Percentiles rank a stretch among this genome's conserved stretches.
phyloP scores from a whole-genome alignment of 495 filamentous ascomycete genomes.

The Talaromyces proteolyticus region DNA sequence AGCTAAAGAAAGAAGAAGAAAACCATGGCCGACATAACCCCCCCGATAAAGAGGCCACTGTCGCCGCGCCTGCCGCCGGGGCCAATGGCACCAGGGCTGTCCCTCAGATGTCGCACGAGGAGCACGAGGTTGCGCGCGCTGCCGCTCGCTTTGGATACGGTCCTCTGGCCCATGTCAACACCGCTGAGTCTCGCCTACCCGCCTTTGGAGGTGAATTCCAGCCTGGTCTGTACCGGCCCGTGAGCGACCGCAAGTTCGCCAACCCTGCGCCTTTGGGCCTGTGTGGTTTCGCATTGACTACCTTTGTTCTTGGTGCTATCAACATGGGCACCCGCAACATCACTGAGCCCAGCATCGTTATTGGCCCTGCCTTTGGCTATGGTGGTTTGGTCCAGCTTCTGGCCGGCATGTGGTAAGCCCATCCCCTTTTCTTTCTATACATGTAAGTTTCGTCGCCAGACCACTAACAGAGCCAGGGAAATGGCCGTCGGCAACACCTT shows the following conservation, averaged over 20 bases:
- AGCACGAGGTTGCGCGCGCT: slow-evolving; percentile 37
- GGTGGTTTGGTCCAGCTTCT: slow-evolving; percentile 88
- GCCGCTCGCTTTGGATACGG: slow-evolving; percentile 50
- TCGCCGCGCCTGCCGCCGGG: not conserved
- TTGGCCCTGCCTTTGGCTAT: slow-evolving; percentile 69
- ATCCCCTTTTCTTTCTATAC: not conserved
- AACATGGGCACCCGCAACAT: slow-evolving; percentile 67
- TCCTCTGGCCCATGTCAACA: slow-evolving; percentile 67
- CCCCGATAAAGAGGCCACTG: slow-evolving; percentile 31
- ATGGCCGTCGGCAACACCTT: slow-evolving; percentile 98
- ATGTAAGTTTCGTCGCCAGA: not conserved
- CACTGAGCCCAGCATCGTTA: slow-evolving; percentile 57
- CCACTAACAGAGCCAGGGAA: slow-evolving; percentile 56
- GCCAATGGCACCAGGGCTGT: slow-evolving; percentile 5
- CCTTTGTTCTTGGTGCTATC: slow-evolving; percentile 84
- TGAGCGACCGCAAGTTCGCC: slow-evolving; percentile 73
- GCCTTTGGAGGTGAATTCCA: slow-evolving; percentile 97
- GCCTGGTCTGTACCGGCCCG: slow-evolving; percentile 80
- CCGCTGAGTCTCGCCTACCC: slow-evolving; percentile 55
- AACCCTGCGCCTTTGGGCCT: slow-evolving; percentile 86
- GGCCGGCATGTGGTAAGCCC: slow-evolving; percentile 93
- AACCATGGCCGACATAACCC: slow-evolving; percentile 12
- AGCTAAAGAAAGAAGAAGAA: not conserved
- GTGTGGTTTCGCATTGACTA: slow-evolving; percentile 89
- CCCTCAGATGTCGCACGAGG: slow-evolving; percentile 38